A percentile compares a stretch with the other conserved stretches of the same genome.
phyloP scores from a whole-genome alignment of 2,329 filamentous ascomycete genomes.

The Didymella lethalis region DNA sequence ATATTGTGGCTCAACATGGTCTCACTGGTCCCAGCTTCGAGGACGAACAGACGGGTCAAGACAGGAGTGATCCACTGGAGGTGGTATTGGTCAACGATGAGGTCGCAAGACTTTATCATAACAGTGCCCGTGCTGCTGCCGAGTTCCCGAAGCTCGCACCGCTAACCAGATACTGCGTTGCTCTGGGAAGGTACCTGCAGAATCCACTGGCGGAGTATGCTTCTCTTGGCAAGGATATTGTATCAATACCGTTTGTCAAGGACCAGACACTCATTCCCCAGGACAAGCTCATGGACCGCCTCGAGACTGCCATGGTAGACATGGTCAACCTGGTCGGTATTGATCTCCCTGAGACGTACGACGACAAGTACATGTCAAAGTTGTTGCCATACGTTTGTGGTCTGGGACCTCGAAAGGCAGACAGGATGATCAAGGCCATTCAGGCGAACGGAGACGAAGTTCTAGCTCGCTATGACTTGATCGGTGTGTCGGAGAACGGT shows the following conservation, averaged over 20 bases:
- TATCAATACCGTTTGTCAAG: constrained; percentile 85
- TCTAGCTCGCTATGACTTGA: constrained; percentile 82
- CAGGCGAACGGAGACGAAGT: constrained; percentile 89
- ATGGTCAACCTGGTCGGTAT: constrained; percentile 98
- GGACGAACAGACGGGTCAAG: constrained; percentile 73
- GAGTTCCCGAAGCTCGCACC: constrained; percentile 84
- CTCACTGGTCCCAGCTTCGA: constrained; percentile 83
- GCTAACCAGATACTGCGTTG: constrained; percentile 87
- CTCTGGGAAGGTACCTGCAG: constrained; percentile 88
- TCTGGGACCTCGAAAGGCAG: constrained; percentile 89
- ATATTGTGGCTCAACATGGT: constrained; percentile 78
- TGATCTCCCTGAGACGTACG: constrained; percentile 90
- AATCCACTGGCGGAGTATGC: constrained; percentile 97
- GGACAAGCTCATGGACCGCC: constrained; percentile 83
- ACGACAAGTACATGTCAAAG: constrained; percentile 81
- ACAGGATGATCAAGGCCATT: constrained; percentile 84
- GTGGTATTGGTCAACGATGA: constrained; percentile 95
- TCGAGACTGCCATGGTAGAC: constrained; percentile 97
- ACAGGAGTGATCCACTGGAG: constrained; percentile 80
- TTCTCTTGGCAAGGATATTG: constrained; percentile 84
- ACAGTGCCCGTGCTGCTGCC: constrained; percentile 77
- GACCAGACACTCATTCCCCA: constrained; percentile 88
- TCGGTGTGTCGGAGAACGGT: constrained; percentile 80
- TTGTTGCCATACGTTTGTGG: constrained; percentile 91
- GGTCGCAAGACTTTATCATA: constrained; percentile 94